Evolutionary conservation across 2,329 filamentous ascomycete genomes (phyloP).

Genomic region (Leptographium flavum): DNA sequence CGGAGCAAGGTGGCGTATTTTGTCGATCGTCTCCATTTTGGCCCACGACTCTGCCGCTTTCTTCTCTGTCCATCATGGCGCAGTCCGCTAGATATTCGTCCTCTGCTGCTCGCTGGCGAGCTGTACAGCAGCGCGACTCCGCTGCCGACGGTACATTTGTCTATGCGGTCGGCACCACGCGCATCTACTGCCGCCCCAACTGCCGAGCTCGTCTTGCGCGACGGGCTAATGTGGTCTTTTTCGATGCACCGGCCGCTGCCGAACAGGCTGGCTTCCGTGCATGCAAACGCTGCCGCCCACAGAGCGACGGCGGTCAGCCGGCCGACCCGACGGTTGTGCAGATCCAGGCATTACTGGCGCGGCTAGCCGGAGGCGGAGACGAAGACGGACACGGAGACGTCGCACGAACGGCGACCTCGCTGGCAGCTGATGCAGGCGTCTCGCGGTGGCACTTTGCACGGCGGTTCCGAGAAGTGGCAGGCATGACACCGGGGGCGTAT

Average conservation of each 20-base stretch:
- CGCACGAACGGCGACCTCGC: constrained; percentile 12
- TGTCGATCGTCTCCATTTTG: not conserved
- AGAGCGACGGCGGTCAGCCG: constrained; percentile 22
- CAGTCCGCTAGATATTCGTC: not conserved
- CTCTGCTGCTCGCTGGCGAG: constrained; percentile 21
- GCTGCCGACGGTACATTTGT: constrained; percentile 25
- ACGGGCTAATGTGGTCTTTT: constrained; percentile 45
- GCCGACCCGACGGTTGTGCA: constrained; percentile 29
- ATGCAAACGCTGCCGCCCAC: constrained; percentile 42
- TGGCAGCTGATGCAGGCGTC: constrained; percentile 35
- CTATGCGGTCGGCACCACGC: constrained; percentile 29
- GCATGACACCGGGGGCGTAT: constrained; percentile 29
- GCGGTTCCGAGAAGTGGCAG: constrained; percentile 40
- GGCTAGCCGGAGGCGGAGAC: constrained; percentile 13
- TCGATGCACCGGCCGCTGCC: constrained; percentile 29
- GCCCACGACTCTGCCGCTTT: not conserved
- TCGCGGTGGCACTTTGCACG: constrained; percentile 45
- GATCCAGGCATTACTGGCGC: constrained; percentile 18
- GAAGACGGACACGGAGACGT: constrained; percentile 7
- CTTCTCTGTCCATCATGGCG: not conserved
- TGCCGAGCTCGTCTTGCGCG: constrained; percentile 47
- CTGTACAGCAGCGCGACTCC: constrained; percentile 21
- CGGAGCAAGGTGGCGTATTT: not conserved
- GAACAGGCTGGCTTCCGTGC: constrained; percentile 33
- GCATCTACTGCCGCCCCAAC: constrained; percentile 44